These are phyloP conservation scores for Aureobasidium vineae DNA, from an alignment of 2,329 filamentous ascomycete species.

Conservation along the genomic window DNA sequence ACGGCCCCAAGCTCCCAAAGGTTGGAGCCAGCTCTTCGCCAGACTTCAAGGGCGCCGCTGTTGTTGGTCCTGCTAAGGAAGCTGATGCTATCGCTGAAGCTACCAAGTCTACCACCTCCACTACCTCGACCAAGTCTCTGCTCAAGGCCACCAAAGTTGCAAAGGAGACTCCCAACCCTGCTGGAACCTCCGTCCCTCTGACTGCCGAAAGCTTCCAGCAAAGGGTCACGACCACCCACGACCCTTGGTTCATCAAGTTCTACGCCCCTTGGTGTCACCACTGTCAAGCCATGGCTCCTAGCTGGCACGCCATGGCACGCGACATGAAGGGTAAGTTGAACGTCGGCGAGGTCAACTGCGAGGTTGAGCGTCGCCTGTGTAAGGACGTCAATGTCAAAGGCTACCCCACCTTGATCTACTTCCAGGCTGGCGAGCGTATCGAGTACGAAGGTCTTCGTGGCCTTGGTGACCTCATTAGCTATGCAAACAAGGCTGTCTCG, in stretches of 20 bases:
- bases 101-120: constrained; percentile 32
- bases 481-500: constrained; percentile 81
- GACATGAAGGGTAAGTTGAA: constrained; percentile 90
- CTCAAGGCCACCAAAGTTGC: constrained; percentile 50
- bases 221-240: constrained; percentile 78
- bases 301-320: constrained; percentile 84
- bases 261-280: constrained; percentile 97
- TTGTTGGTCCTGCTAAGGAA: constrained; percentile 34
- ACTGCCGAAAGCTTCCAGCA: constrained; percentile 83
- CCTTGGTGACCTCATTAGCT: constrained; percentile 83
- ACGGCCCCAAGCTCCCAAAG: constrained; percentile 66
- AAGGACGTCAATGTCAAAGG: constrained; percentile 78
- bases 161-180: constrained; percentile 64
- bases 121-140: constrained; percentile 44
- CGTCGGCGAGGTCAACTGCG: constrained; percentile 94
- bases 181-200: constrained; percentile 71
- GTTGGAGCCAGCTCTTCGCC: constrained; percentile 57
- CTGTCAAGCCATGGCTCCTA: constrained; percentile 88
- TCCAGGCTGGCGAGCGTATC: constrained; percentile 84
- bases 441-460: constrained; percentile 93
- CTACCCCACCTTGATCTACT: constrained; percentile 90
- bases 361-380: constrained; percentile 80
- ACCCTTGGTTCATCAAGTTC: constrained; percentile 99
- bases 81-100: constrained; percentile 33
- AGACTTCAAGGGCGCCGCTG: constrained; percentile 39